phyloP scores from a whole-genome alignment of 179 eudicot genomes.

The Camellia oleifera region DNA sequence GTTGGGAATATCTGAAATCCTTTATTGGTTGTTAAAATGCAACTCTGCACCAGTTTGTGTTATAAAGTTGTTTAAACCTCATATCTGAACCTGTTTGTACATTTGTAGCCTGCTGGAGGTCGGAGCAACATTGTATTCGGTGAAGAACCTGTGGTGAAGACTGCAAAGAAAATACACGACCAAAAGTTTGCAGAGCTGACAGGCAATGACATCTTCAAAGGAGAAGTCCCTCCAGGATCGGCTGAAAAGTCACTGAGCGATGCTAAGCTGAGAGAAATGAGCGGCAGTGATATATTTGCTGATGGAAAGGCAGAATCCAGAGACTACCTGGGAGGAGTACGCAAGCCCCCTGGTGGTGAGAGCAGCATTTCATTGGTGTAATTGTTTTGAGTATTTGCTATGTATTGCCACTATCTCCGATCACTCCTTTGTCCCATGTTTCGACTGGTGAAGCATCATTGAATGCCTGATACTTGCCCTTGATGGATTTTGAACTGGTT shows the following conservation, averaged over 20 bases:
- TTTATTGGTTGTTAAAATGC: no score
- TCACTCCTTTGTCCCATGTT: background rate
- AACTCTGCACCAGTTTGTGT: no score
- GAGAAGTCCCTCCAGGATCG: conserved; percentile 63
- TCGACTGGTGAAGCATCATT: background rate
- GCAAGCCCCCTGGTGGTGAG: conserved; percentile 86
- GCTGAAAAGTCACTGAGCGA: conserved; percentile 65
- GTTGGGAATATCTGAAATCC: no score
- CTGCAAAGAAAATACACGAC: conserved; percentile 68
- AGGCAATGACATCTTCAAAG: conserved; percentile 80
- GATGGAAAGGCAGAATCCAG: conserved; percentile 72
- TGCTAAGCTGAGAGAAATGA: conserved; percentile 84
- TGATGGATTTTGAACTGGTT: background rate
- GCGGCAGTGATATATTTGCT: conserved; percentile 73
- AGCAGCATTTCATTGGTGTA: conserved; percentile 80
- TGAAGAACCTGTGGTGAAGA: conserved; percentile 62
- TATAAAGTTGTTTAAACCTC: background rate
- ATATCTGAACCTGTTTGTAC: background rate
- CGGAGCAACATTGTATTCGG: conserved; percentile 75
- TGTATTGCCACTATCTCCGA: conserved; percentile 6
- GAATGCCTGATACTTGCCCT: background rate
- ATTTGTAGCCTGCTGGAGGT: conserved; percentile 84
- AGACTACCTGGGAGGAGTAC: conserved; percentile 73
- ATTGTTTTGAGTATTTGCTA: background rate
- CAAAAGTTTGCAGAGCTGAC: conserved; percentile 84